phyloP scores from a whole-genome alignment of 192 early-diverging fungal genomes.

The Coemansia sp. region DNA sequence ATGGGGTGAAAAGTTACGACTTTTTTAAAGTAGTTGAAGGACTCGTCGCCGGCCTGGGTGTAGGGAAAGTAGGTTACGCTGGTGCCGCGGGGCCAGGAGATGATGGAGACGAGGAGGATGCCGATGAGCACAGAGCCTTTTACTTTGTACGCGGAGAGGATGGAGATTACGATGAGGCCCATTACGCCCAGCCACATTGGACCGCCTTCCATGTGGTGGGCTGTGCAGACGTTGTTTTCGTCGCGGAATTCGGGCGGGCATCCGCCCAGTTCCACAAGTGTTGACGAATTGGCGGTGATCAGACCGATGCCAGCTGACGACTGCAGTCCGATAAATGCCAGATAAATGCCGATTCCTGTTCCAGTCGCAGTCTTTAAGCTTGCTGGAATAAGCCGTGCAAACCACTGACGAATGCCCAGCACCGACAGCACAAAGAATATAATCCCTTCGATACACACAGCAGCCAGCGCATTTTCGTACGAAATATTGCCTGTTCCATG shows the following conservation, averaged over 20 bases:
- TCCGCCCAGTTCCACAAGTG: slow-evolving; percentile 71
- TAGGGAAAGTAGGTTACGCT: slow-evolving; percentile 76
- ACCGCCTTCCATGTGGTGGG: slow-evolving; percentile 62
- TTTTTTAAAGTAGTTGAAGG: slow-evolving; percentile 72
- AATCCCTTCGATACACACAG: slow-evolving; percentile 80
- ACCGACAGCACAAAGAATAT: slow-evolving; percentile 76
- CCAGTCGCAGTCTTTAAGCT: slow-evolving; percentile 73
- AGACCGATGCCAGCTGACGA: slow-evolving; percentile 80
- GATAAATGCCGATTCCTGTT: slow-evolving; percentile 75
- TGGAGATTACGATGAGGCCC: slow-evolving; percentile 69
- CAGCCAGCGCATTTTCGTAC: slow-evolving; percentile 67
- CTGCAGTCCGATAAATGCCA: slow-evolving; percentile 78
- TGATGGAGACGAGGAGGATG: slow-evolving; percentile 67
- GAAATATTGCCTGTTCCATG: slow-evolving; percentile 75
- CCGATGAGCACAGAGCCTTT: slow-evolving; percentile 72
- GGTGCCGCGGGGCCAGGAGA: slow-evolving; percentile 72
- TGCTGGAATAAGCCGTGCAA: slow-evolving; percentile 70
- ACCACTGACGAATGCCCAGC: slow-evolving; percentile 77
- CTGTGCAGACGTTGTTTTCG: slow-evolving; percentile 59
- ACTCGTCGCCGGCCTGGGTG: slow-evolving; percentile 58
- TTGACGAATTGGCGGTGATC: slow-evolving; percentile 61
- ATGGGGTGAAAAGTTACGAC: slow-evolving; percentile 68
- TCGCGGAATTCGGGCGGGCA: slow-evolving; percentile 61
- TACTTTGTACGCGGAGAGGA: slow-evolving; percentile 63
- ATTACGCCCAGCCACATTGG: slow-evolving; percentile 72